Base-by-base conservation (phyloP, 345 rosid species). In the Citrus reticulata region DNA sequence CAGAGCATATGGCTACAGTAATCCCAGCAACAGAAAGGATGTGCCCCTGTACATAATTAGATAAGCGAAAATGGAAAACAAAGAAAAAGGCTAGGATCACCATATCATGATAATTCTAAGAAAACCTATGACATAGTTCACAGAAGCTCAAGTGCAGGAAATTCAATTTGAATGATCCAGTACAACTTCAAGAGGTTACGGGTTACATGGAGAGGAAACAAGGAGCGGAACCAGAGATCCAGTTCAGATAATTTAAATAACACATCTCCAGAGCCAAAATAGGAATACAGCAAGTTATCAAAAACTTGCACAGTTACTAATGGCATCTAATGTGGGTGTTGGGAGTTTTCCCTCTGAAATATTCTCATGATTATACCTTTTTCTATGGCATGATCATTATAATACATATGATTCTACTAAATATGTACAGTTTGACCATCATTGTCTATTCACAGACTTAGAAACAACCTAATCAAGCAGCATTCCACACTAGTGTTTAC, bases 1-100 rank as follows among this genome's bases (percentile, higher is more conserved):
- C 89, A 77, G 91, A 82, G 79, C 98, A 95, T 84, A 95, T 85
- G 81, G 98, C 96, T 73, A 77, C 62, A 6, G 92, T 91, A 80
- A 95, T 86, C 77, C 97, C 98, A 19, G 97, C 95, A 85, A 85
- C 30, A 68, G 98, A 90, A 85, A 95, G 94, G 82, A 95, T 93
- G 75, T 85, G 88, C 7, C 95, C 98, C 96, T 93, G 89, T 72
- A 79, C 66, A 70, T 75, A 11, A 85, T 65, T 49, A 68, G 54
- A 81, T 65, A 65, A 71, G 82, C 35, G 42, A 64, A 72, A 77
- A 59, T 29, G 59, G 62, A 25, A 27, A 68, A 35, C 5, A 60
- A 22, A 5, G 20, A 42, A 30, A 46, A 14, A 49, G n/a, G 16
- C 24, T 24, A 20, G 11, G 70, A 46, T 20, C 5, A 19, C 5